phyloP scores from a whole-genome alignment of 2,329 filamentous ascomycete species.

The Ophiostoma triangulosporum region DNA sequence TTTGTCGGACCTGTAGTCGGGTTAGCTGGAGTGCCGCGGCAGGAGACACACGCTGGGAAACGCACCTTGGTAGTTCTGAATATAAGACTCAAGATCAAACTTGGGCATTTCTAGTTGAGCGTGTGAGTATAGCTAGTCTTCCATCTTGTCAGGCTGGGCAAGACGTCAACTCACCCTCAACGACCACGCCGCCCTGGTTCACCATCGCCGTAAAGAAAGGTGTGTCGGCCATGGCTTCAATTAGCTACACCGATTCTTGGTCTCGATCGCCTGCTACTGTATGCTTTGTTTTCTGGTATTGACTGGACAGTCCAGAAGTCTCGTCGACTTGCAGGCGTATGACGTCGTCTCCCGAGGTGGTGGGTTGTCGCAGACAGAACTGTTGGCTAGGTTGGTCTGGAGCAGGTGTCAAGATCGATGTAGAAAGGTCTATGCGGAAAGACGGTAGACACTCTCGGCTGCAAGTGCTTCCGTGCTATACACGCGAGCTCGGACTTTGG shows the following conservation, averaged over 20 bases:
- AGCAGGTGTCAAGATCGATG: too few relatives aligned
- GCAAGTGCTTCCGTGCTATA: not conserved
- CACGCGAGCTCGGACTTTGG: not conserved
- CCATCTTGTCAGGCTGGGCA: not conserved
- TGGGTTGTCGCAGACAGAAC: too few relatives aligned
- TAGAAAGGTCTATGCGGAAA: not conserved
- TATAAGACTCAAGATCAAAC: constrained; percentile 82
- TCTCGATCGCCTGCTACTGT: too few relatives aligned
- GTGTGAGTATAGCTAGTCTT: not conserved
- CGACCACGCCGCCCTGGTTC: constrained; percentile 31
- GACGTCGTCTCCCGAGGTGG: not conserved
- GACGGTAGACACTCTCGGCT: not conserved
- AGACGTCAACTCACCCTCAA: constrained; percentile 28
- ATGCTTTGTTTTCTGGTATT: not conserved
- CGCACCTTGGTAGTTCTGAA: constrained; percentile 57
- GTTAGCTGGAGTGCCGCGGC: not conserved
- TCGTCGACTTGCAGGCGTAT: not conserved
- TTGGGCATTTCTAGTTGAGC: constrained; percentile 55
- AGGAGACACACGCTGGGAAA: not conserved
- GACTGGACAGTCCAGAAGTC: too few relatives aligned
- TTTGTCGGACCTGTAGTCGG: constrained; percentile 54
- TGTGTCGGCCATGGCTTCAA: not conserved
- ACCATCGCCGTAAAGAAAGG: constrained; percentile 34
- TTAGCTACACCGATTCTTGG: too few relatives aligned
- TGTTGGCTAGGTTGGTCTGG: too few relatives aligned